These are phyloP conservation scores for Solanum megistacrolobum DNA, from an alignment of 257 asterid species.

Conservation along the genomic window DNA sequence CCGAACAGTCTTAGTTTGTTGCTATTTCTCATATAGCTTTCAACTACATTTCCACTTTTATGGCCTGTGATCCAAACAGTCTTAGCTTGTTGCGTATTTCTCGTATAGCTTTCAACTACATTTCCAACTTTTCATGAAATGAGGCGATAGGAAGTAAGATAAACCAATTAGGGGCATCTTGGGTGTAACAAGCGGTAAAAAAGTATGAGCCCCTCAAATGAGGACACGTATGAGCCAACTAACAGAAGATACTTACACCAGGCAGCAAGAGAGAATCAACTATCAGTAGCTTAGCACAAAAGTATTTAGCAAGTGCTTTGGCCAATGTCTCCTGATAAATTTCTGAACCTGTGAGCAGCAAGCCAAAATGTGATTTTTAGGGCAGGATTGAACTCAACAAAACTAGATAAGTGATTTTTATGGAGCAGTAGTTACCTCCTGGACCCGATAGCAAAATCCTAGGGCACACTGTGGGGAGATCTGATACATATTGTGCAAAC, in stretches of 20 bases:
- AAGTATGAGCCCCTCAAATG: not conserved
- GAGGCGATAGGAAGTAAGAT: not conserved
- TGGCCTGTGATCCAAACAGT: not conserved
- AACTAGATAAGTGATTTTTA: not conserved
- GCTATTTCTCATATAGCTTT: not conserved
- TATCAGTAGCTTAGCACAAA: slow-evolving; percentile 50
- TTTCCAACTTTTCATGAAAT: not conserved
- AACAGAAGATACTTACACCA: slow-evolving; percentile 44
- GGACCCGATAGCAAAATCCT: slow-evolving; percentile 83
- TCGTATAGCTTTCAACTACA: not conserved
- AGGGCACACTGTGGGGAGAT: slow-evolving; percentile 71
- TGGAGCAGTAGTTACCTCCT: slow-evolving; percentile 37
- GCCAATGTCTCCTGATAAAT: slow-evolving; percentile 74
- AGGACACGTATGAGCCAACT: not conserved
- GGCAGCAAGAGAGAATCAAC: slow-evolving; percentile 60
- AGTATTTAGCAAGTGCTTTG: slow-evolving; percentile 69
- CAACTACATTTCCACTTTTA: not conserved
- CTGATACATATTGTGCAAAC: slow-evolving; percentile 42
- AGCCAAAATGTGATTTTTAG: not conserved
- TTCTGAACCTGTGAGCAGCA: slow-evolving; percentile 55
- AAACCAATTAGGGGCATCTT: not conserved
- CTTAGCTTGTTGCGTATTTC: not conserved
- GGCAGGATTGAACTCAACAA: not conserved
- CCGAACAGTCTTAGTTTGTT: not conserved
- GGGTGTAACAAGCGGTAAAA: not conserved